Evolutionary conservation across 1,139 yeast genomes (phyloP), one percentile per base, ranked within the genome.

Genomic region (Lodderomyces jiufengensis): DNA sequence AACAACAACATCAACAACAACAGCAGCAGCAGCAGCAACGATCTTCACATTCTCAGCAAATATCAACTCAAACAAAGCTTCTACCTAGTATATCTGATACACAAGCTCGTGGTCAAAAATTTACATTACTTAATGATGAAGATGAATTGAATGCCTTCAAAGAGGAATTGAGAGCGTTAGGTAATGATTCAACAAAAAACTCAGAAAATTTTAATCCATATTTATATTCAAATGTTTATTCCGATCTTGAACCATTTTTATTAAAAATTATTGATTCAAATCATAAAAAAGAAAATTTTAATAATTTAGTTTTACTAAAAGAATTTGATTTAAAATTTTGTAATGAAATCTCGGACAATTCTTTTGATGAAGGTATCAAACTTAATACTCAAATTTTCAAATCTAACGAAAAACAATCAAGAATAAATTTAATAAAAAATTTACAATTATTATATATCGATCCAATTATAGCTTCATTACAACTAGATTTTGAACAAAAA

Each of bases 401-500:
- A 21, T 32, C 41, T 7, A 54, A 48, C 40, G 75, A 68, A 42
- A 54, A 57, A 34, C 70, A 66, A 48, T 59, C 59, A 41, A 57
- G 71, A 29, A 59, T 60, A 34, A 54, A 61, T 40, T 49, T 69
- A 28, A 52, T 65, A 46, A 63, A 58, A 32, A 61, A 63, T 41
- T 57, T 69, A 39, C 56, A 55, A 37, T 58, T 59, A 33, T 60
- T 67, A 32, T 69, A 60, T 44, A 47, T 68, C 29, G 72, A 68
- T 39, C 73, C 73, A 27, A 55, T 67, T 31, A 55, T 67, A 42
- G 72, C 70, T 27, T 48, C 66, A 33, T 42, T 56, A 37, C 59
- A 57, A 13, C 49, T 59, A 28, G 60, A 59, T 31, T 66, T 59
- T 41, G 51, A 55, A 26, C 61, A 62, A 33, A 55, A 62, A 25